phyloP scores from a whole-genome alignment of 768 basidiomycete species.

The Kwoniella sp. region DNA sequence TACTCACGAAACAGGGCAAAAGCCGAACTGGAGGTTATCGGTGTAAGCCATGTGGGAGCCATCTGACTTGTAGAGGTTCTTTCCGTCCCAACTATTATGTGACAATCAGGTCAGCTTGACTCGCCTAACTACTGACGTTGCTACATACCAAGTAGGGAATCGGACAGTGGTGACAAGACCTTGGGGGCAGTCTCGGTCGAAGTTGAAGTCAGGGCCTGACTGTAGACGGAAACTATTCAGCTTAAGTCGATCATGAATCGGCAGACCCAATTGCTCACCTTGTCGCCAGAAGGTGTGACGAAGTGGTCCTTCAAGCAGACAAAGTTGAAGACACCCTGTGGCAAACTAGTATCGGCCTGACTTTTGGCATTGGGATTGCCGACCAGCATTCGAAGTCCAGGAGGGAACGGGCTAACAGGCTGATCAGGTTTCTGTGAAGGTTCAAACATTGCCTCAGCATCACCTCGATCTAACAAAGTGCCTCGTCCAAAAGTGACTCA shows the following conservation, averaged over 20 bases:
- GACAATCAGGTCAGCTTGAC: neutral
- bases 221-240: neutral
- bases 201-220: slow-evolving; percentile 27
- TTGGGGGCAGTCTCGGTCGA: slow-evolving; percentile 20
- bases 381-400: slow-evolving; percentile 33
- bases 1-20: slow-evolving; percentile 35
- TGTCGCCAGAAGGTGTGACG: slow-evolving; percentile 25
- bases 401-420: slow-evolving; percentile 35
- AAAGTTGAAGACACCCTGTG: slow-evolving; percentile 18
- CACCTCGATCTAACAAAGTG: neutral
- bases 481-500: neutral
- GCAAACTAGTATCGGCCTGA: slow-evolving; percentile 9
- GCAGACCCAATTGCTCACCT: slow-evolving; percentile 41
- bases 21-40: slow-evolving; percentile 21
- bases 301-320: slow-evolving; percentile 27
- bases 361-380: slow-evolving; percentile 19
- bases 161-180: slow-evolving; percentile 32
- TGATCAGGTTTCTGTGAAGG: slow-evolving; percentile 10
- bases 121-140: neutral
- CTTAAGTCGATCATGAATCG: slow-evolving; percentile 11
- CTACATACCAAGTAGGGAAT: slow-evolving; percentile 29
- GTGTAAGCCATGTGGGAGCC: slow-evolving; percentile 35
- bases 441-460: neutral
- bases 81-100: slow-evolving; percentile 33
- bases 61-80: slow-evolving; percentile 39